Evolutionary conservation across 2,329 filamentous ascomycete species (phyloP).

Genomic region (Sclerotiophoma versabilis): DNA sequence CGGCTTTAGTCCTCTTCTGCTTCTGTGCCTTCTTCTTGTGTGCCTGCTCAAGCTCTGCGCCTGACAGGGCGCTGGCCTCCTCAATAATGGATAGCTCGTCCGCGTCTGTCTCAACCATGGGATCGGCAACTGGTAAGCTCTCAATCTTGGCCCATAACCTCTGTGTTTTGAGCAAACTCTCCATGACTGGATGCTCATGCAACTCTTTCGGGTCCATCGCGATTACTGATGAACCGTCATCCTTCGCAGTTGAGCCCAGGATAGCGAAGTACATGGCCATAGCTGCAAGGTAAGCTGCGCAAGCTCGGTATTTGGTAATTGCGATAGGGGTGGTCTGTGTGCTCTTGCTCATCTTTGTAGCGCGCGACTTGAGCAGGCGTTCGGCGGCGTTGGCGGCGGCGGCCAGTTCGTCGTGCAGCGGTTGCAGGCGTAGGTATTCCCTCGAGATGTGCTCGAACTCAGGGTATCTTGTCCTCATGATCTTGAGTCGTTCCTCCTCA

Average conservation of each 20-base stretch:
- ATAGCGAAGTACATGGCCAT: constrained; percentile 95
- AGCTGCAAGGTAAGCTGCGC: constrained; percentile 85
- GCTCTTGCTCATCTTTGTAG: constrained; percentile 31
- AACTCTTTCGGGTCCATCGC: constrained; percentile 79
- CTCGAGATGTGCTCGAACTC: constrained; percentile 87
- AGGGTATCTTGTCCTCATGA: constrained; percentile 83
- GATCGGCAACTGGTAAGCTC: constrained; percentile 63
- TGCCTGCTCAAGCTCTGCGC: constrained; percentile 45
- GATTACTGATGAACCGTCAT: constrained; percentile 57
- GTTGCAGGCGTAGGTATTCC: constrained; percentile 77
- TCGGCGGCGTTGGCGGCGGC: constrained; percentile 66
- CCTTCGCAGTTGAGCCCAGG: constrained; percentile 78
- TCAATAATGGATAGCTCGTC: constrained; percentile 47
- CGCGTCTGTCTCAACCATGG: constrained; percentile 45
- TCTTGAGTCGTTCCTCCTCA: constrained; percentile 73
- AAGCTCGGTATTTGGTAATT: constrained; percentile 75
- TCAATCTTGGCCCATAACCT: constrained; percentile 81
- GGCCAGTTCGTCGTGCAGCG: constrained; percentile 64
- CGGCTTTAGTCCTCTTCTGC: constrained; percentile 56
- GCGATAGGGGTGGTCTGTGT: constrained; percentile 39
- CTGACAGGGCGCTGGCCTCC: constrained; percentile 40
- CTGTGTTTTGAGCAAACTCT: constrained; percentile 78
- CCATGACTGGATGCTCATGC: constrained; percentile 91
- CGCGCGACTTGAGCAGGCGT: constrained; percentile 42
- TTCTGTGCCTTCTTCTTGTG: constrained; percentile 44